Conservation (phyloP, 257 asterid species). For the Gynochthodes officinalis region DNA sequence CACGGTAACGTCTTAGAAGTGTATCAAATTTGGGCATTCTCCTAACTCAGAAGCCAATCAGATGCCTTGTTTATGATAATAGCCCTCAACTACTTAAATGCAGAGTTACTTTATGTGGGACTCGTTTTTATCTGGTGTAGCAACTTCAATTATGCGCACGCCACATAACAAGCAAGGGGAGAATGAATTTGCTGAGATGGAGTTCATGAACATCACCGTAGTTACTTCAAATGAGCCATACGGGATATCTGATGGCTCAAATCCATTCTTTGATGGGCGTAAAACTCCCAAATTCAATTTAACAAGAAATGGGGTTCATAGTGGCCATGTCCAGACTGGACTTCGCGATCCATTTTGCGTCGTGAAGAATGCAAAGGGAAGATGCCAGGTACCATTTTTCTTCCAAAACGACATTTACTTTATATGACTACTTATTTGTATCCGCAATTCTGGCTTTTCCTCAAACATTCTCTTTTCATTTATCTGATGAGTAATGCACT, state of each 20-base stretch:
- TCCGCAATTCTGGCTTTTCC: not conserved
- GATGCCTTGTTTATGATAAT: not conserved
- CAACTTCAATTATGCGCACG: slow-evolving; percentile 71
- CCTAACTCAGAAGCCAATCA: not conserved
- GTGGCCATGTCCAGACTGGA: slow-evolving; percentile 80
- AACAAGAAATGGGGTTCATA: slow-evolving; percentile 57
- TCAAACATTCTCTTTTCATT: not conserved
- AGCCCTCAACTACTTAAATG: not conserved
- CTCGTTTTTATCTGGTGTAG: slow-evolving; percentile 68
- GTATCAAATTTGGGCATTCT: not conserved
- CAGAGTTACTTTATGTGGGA: slow-evolving; percentile 97
- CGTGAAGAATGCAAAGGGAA: slow-evolving; percentile 55
- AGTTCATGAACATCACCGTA: slow-evolving; percentile 73
- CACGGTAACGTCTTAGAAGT: slow-evolving; percentile 38
- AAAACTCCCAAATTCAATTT: slow-evolving; percentile 48
- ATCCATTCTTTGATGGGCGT: slow-evolving; percentile 59
- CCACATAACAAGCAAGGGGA: slow-evolving; percentile 41
- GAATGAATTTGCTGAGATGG: slow-evolving; percentile 82
- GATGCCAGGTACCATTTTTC: slow-evolving; percentile 56
- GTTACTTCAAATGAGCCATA: slow-evolving; percentile 72
- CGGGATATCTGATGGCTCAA: slow-evolving; percentile 63
- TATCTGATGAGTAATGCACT: slow-evolving; percentile 1
- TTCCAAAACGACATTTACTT: not conserved
- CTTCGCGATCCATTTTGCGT: slow-evolving; percentile 72
- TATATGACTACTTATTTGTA: not conserved